Conservation (phyloP, 257 asterid species). For the Rubia yunnanensis region DNA sequence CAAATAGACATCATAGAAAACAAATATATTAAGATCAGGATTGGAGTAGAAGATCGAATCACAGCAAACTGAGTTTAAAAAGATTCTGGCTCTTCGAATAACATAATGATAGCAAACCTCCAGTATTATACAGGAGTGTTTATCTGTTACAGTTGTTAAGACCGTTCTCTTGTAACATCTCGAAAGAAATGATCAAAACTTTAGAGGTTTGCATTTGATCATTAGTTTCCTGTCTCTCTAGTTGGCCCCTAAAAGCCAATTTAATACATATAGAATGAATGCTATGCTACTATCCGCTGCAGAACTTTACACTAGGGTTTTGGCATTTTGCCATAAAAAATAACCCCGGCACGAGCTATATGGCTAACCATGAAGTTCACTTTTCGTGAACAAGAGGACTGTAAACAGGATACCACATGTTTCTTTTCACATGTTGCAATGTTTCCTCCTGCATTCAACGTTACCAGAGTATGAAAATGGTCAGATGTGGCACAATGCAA, state of each 20-base stretch:
- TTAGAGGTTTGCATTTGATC: not conserved
- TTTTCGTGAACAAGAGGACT: constrained; percentile 95
- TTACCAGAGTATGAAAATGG: not conserved
- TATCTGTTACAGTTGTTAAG: not conserved
- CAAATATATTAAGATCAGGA: not conserved
- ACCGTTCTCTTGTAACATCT: not conserved
- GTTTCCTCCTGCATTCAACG: constrained; percentile 68
- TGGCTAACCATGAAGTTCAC: constrained; percentile 23
- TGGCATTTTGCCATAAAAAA: constrained; percentile 11
- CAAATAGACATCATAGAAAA: not conserved
- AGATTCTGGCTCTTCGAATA: not conserved
- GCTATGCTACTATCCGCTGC: constrained; percentile 22
- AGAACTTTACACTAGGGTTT: constrained; percentile 11
- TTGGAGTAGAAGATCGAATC: not conserved
- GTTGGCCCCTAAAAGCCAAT: not conserved
- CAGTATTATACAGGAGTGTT: not conserved
- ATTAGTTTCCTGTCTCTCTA: not conserved
- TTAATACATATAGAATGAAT: not conserved
- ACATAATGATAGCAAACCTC: not conserved
- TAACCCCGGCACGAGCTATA: not conserved
- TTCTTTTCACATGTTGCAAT: constrained; percentile 43
- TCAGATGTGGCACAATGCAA: not conserved
- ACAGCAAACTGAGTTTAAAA: not conserved
- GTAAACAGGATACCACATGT: constrained; percentile 93
- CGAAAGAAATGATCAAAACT: constrained; percentile 8